Evolutionary conservation across 345 rosid species (phyloP).

Genomic region (Trapa incisa): DNA sequence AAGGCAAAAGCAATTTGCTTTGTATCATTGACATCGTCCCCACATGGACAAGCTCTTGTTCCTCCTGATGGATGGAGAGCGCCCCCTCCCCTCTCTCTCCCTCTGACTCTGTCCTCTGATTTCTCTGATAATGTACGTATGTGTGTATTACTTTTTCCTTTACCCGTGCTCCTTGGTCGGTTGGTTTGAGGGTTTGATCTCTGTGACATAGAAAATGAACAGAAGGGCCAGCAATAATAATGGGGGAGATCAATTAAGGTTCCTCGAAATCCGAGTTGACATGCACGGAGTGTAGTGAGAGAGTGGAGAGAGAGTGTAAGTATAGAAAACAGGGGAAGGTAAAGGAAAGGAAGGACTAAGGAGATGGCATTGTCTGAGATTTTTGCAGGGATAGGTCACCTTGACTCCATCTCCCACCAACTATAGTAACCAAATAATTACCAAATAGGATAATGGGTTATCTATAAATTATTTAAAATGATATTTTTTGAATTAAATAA

Average conservation of each 20-base stretch:
- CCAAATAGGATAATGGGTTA: too few relatives aligned
- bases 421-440: conserved; percentile 2
- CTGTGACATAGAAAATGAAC: conserved; percentile 16
- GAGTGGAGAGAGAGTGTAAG: conserved; percentile 29
- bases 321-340: conserved; percentile 23
- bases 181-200: conserved; percentile 19
- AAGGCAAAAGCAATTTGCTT: conserved; percentile 15
- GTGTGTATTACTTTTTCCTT: not conserved
- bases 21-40: conserved; percentile 17
- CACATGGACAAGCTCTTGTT: conserved; percentile 10
- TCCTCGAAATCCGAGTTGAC: conserved; percentile 26
- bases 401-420: not conserved
- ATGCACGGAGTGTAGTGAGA: not conserved
- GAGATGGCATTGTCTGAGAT: conserved; percentile 2
- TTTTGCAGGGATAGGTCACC: conserved; percentile 4
- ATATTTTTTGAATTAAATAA: too few relatives aligned
- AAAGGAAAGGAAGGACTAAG: not conserved
- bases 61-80: not conserved
- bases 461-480: too few relatives aligned
- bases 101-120: not conserved
- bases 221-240: conserved; percentile 5
- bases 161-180: not conserved
- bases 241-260: conserved; percentile 8
- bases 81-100: not conserved
- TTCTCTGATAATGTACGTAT: not conserved